Evolutionary conservation across 805 yeast species (phyloP).

Genomic region (Yamadazyma sp.): DNA sequence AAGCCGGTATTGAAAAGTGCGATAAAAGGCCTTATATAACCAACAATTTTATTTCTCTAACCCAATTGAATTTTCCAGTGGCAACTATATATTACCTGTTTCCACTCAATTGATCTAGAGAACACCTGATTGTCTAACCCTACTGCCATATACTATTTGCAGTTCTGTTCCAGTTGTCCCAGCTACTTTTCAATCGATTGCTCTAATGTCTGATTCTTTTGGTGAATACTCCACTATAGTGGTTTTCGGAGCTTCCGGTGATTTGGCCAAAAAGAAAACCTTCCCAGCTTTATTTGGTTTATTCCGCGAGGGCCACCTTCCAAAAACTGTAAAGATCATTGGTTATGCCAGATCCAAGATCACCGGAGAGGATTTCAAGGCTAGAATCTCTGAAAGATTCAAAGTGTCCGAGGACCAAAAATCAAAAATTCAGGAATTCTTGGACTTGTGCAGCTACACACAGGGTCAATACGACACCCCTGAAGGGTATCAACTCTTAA

Average conservation of each 20-base stretch:
- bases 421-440: conserved; percentile 58
- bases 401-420: conserved; percentile 47
- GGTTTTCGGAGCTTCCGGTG: conserved; percentile 95
- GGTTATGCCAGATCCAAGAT: conserved; percentile 92
- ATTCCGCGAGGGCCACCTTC: conserved; percentile 64
- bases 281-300: conserved; percentile 84
- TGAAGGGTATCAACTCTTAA: conserved; percentile 67
- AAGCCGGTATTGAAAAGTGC: conserved; percentile 8
- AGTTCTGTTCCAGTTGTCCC: too few relatives aligned
- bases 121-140: too few relatives aligned
- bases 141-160: not conserved
- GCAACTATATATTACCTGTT: too few relatives aligned
- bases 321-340: conserved; percentile 66
- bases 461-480: conserved; percentile 78
- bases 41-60: conserved; percentile 2
- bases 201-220: conserved; percentile 37
- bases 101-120: too few relatives aligned
- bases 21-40: conserved; percentile 5
- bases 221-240: conserved; percentile 69
- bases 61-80: too few relatives aligned
- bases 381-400: conserved; percentile 64
- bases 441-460: conserved; percentile 63
- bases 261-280: conserved; percentile 92
- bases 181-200: too few relatives aligned
- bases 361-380: conserved; percentile 62